These are phyloP conservation scores for Mycena capillaripes DNA, from an alignment of 768 basidiomycete genomes.

Conservation along the genomic window DNA sequence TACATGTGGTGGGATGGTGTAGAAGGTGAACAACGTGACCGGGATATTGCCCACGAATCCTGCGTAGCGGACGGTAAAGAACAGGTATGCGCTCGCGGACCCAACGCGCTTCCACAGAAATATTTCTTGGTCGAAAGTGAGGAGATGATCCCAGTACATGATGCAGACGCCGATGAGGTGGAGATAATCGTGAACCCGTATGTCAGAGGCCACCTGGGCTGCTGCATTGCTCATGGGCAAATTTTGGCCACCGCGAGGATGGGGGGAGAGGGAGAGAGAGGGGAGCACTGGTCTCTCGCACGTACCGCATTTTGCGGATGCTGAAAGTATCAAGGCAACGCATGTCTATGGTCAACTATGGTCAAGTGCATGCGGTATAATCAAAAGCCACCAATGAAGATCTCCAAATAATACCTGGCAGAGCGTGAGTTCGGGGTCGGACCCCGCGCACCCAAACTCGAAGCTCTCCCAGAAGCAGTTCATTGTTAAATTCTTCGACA, in stretches of 20 bases:
- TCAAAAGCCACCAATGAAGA: too few relatives aligned
- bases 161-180: conserved; percentile 26
- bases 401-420: too few relatives aligned
- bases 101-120: conserved; percentile 18
- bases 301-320: too few relatives aligned
- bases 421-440: too few relatives aligned
- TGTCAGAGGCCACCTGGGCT: not conserved
- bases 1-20: not conserved
- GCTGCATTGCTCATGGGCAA: not conserved
- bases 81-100: conserved; percentile 16
- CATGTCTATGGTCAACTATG: too few relatives aligned
- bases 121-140: conserved; percentile 8
- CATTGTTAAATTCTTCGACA: too few relatives aligned
- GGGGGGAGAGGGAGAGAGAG: not conserved
- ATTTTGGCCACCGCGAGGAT: not conserved
- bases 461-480: too few relatives aligned
- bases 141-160: too few relatives aligned
- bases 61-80: conserved; percentile 16
- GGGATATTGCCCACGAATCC: conserved; percentile 25
- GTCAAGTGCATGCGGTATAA: too few relatives aligned
- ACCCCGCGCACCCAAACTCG: too few relatives aligned
- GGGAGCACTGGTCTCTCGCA: too few relatives aligned
- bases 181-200: not conserved
- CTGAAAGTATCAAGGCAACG: too few relatives aligned
- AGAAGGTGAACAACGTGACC: conserved; percentile 19